These are phyloP conservation scores for Moniliella sp. DNA, from an alignment of 1,284 basidiomycete species.

Conservation along the genomic window DNA sequence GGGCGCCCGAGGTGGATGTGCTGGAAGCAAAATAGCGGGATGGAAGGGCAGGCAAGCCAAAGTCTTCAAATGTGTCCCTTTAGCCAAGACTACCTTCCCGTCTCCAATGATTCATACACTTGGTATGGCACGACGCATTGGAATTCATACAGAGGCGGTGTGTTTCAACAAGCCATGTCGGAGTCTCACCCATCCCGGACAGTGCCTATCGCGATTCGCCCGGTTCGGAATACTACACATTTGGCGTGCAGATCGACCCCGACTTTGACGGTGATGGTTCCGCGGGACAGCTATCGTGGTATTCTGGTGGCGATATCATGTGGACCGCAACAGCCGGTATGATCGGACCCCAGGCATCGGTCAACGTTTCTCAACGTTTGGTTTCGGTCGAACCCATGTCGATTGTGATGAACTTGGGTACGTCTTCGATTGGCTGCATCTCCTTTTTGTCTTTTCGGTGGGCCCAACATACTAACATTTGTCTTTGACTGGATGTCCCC, in stretches of 20 bases:
- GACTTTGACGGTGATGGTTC: too few species aligned
- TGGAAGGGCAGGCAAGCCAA: slow-evolving; percentile 61
- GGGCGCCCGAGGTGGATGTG: slow-evolving; percentile 48
- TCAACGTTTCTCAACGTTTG: slow-evolving; percentile 17
- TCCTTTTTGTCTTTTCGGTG: too few species aligned
- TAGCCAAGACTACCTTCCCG: slow-evolving; percentile 16
- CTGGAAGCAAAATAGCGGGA: slow-evolving; percentile 47
- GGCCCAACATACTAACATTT: neutral
- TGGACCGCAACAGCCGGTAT: slow-evolving; percentile 18
- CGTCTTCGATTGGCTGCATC: too few species aligned
- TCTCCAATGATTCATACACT: slow-evolving; percentile 15
- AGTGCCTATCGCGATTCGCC: too few species aligned
- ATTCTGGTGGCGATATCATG: slow-evolving; percentile 23
- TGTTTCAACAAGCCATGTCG: slow-evolving; percentile 48
- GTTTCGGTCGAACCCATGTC: slow-evolving; percentile 27
- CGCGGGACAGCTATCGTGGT: too few species aligned
- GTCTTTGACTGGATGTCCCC: slow-evolving; percentile 8
- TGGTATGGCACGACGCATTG: slow-evolving; percentile 33
- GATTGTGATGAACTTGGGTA: slow-evolving; percentile 21
- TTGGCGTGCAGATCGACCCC: too few species aligned
- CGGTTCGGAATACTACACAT: too few species aligned
- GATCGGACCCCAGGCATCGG: slow-evolving; percentile 5
- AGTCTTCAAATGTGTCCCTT: slow-evolving; percentile 40
- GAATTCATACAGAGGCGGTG: slow-evolving; percentile 55
- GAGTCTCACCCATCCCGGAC: slow-evolving; percentile 14